Evolutionary conservation across 495 filamentous ascomycete genomes (phyloP).

Genomic region (Aeminium ludgeri): DNA sequence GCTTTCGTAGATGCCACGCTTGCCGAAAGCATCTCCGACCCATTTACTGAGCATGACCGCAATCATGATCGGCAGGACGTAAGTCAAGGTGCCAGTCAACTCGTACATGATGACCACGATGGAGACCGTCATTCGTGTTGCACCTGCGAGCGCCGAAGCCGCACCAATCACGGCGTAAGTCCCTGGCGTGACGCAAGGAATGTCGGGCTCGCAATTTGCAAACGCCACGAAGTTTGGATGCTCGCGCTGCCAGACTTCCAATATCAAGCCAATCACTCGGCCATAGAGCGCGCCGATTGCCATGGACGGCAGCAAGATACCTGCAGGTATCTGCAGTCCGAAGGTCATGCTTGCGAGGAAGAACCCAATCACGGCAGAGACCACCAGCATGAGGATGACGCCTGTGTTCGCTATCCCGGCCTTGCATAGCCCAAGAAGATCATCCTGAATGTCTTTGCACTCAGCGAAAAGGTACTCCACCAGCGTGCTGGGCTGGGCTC

Average conservation of each 20-base stretch:
- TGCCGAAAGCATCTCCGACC: slow-evolving; percentile 92
- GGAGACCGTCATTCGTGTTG: slow-evolving; percentile 91
- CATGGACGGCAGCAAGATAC: slow-evolving; percentile 94
- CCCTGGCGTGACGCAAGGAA: slow-evolving; percentile 82
- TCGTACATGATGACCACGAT: slow-evolving; percentile 99
- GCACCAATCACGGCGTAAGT: slow-evolving; percentile 95
- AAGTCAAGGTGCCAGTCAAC: slow-evolving; percentile 85
- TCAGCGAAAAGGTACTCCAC: slow-evolving; percentile 87
- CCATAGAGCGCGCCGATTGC: slow-evolving; percentile 86
- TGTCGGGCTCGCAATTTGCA: slow-evolving; percentile 64
- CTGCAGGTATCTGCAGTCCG: slow-evolving; percentile 89
- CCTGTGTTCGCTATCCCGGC: slow-evolving; percentile 51
- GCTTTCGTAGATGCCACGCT: slow-evolving; percentile 87
- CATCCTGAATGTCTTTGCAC: slow-evolving; percentile 59
- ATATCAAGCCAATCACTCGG: slow-evolving; percentile 73
- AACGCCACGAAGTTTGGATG: slow-evolving; percentile 67
- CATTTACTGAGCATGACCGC: slow-evolving; percentile 98
- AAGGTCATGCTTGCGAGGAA: slow-evolving; percentile 80
- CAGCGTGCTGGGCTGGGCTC: slow-evolving; percentile 71
- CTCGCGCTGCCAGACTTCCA: slow-evolving; percentile 74
- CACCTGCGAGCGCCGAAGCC: slow-evolving; percentile 85
- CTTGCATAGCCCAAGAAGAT: slow-evolving; percentile 77
- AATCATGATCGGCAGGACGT: slow-evolving; percentile 97
- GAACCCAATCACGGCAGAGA: slow-evolving; percentile 68
- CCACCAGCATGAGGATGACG: slow-evolving; percentile 60